Evolutionary conservation across 768 basidiomycete genomes (phyloP), one percentile per base, ranked within the genome.

Genomic region (Sarcodon sp.): DNA sequence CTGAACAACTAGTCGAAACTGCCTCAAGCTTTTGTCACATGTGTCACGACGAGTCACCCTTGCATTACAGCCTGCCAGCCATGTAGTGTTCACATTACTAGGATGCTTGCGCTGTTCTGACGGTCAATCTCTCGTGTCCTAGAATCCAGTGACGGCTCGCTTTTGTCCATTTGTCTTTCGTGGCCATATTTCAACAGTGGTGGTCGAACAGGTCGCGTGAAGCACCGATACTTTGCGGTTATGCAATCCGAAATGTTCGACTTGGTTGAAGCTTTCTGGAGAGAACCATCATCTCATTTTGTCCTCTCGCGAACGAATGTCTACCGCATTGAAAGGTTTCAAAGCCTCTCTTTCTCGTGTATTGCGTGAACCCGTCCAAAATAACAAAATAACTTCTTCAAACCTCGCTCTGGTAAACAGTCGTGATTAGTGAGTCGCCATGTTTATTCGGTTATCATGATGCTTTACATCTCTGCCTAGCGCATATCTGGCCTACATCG

Each of bases 401-500:
- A 54, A 52, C 31, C 48, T 56, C 33, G 48, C 55, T 9, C 39
- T 56, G 3, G 37, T 47, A 35, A 49, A 54, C 43, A 49, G 47
- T 36, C 45, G 51, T 38, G 54, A 60, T 27, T 62, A 55, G 63
- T 64, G 49, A 51, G 63, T 54, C 15, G 8, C 13, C 16, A 9
- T n/a, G 21, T 27, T 4, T 4, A 27, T 27, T 27, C 21, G 21
- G 2, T 27, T 27, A 27, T 27, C 21, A 27, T 27, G 21, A 27
- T 27, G 21, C 21, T 4, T 27, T 27, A 37, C 16, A 6, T 10
- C 35, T 38, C 6, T 11, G 21, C 41, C 32, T 46, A 71, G 70
- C 53, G 66, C 70, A 37, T 71, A 71, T 52, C 64, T 71, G 18
- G 64, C 69, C 16, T 56, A 57, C 34, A 50, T 70, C 41, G 53